Evolutionary conservation across 495 filamentous ascomycete species (phyloP), one percentile per base, ranked within the genome.

Genomic region (Entonaema liquescens): DNA sequence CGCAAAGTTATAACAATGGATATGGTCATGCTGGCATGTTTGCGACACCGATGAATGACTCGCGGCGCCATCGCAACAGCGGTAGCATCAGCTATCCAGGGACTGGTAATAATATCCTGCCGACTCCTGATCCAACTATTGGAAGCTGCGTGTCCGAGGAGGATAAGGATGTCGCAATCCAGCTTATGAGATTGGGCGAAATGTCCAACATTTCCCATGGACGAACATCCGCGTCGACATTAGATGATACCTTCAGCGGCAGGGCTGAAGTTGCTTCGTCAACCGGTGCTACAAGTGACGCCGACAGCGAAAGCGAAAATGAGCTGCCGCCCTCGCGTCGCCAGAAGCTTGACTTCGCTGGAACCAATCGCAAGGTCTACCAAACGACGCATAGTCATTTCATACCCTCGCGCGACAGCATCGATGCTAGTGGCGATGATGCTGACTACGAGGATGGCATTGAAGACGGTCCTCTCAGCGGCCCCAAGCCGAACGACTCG

Each of bases 141-240:
- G 91, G 92, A 36, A 98, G 94, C 81, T 95, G 91, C 73, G 94
- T 98, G 76, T 98, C 95, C 3, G 95, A 99, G 77, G 95, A 99
- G 77, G 95, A 99, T 77, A 95, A 98, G 76, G 96, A 99, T 80
- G 95, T 97, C 72, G 95, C 95, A 54, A 88, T 97, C 76, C 94
- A 98, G 78, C 85, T 99, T 70, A 98, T 99, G 88, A 90, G 93
- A 66, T 85, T 99, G 58, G 93, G 95, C n/a, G 93, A 96, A 75
- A 89, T 92, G 70, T 93, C 93, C 31, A 94, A 95, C 73, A 89
- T 94, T 70, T 95, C 93, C 13, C 90, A 94, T 71, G 93, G 92
- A 49, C 92, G 94, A 74, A 93, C 93, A 3, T 98, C 94, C 6
- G 91, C 92, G n/a, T 97, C 95, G 5, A 97, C 95, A 19, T 80